A percentile compares a stretch with the other conserved stretches of the same genome.
phyloP scores from a whole-genome alignment of 2,329 filamentous ascomycete genomes.

The Hymenoscyphus salicellus region DNA sequence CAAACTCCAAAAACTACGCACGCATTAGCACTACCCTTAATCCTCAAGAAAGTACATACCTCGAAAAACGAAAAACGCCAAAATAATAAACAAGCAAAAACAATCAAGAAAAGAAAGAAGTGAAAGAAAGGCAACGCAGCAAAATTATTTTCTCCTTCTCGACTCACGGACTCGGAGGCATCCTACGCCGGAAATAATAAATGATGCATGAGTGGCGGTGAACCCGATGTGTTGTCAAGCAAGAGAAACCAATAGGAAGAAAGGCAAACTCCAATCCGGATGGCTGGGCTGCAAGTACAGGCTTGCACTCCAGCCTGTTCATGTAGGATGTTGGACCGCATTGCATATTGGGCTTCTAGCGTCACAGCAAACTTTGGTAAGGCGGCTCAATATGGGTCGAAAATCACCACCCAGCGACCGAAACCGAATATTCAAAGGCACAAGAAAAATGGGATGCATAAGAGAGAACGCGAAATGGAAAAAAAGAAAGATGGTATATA shows the following conservation, averaged over 20 bases:
- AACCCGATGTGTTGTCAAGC: slow-evolving; percentile 11
- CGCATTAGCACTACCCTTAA: neutral
- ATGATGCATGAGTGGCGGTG: slow-evolving; percentile 10
- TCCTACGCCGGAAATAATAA: slow-evolving; percentile 1
- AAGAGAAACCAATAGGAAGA: slow-evolving; percentile 11
- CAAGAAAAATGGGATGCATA: too few relatives aligned
- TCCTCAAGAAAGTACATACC: neutral
- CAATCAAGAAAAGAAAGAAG: neutral
- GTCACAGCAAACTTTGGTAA: neutral
- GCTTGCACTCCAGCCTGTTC: neutral
- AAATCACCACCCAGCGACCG: neutral
- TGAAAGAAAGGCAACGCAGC: neutral
- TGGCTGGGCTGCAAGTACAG: slow-evolving; percentile 8
- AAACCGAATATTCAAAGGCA: neutral
- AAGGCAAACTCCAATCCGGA: neutral
- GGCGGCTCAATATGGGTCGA: neutral
- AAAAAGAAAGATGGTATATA: neutral
- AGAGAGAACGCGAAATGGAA: neutral
- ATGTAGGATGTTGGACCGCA: slow-evolving; percentile 9
- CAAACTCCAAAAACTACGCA: neutral
- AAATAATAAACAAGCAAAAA: slow-evolving; percentile 1
- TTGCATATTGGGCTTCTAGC: slow-evolving; percentile 12
- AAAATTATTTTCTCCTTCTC: too few relatives aligned
- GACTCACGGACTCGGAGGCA: neutral
- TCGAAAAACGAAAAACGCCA: slow-evolving; percentile 5